These are phyloP conservation scores for Candida xyloterini DNA, from an alignment of 805 yeast genomes.

Conservation along the genomic window DNA sequence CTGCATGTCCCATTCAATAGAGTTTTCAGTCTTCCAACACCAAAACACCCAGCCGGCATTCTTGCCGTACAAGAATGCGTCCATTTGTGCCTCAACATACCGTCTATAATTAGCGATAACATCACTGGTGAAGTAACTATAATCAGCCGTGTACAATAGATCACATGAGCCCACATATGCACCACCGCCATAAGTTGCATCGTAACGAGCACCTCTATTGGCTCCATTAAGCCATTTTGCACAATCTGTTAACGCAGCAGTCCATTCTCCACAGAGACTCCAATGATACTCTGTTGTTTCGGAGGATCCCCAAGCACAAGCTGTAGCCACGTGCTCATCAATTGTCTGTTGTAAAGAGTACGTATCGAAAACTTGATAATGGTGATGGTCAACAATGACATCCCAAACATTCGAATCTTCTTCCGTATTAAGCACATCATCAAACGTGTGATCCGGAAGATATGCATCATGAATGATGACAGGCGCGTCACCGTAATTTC, in stretches of 20 bases:
- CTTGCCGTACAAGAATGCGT: constrained; percentile 54
- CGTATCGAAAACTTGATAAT: constrained; percentile 77
- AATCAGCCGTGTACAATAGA: constrained; percentile 40
- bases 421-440: constrained; percentile 45
- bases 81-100: constrained; percentile 87
- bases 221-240: constrained; percentile 87
- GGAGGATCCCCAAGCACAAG: constrained; percentile 44
- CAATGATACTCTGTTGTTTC: constrained; percentile 58
- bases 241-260: constrained; percentile 92
- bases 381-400: constrained; percentile 83
- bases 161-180: constrained; percentile 61
- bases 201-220: constrained; percentile 76
- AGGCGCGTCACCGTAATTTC: constrained; percentile 44
- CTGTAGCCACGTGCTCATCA: constrained; percentile 60
- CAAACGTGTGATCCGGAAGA: constrained; percentile 59
- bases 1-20: constrained; percentile 84
- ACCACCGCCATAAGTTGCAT: constrained; percentile 47
- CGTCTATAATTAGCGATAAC: constrained; percentile 57
- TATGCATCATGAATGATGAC: constrained; percentile 78
- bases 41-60: constrained; percentile 89
- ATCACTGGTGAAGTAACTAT: constrained; percentile 54
- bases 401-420: constrained; percentile 42
- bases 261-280: constrained; percentile 84
- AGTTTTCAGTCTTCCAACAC: constrained; percentile 86
- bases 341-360: constrained; percentile 57